Conservation (phyloP, 345 rosid species). For the Citrus australasica region DNA sequence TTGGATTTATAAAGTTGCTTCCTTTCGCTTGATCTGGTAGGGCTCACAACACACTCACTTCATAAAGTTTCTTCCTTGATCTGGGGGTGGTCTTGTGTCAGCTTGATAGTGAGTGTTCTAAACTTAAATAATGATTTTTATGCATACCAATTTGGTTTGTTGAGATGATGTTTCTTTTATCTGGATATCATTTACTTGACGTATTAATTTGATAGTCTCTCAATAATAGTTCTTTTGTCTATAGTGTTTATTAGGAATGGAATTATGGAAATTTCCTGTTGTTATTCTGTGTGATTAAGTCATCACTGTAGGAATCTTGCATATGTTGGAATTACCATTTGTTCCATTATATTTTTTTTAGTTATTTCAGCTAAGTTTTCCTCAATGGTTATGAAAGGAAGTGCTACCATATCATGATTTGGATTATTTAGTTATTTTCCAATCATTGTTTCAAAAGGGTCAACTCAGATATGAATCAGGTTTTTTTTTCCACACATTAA, state of each 20-base stretch:
- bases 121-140: background rate
- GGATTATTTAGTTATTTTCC: background rate
- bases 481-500: background rate
- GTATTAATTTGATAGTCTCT: background rate
- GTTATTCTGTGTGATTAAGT: background rate
- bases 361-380: background rate
- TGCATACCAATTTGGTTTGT: conserved; percentile 1
- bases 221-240: background rate
- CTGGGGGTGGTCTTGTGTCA: background rate
- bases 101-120: background rate
- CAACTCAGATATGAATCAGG: background rate
- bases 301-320: background rate
- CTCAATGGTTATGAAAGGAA: background rate
- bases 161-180: background rate
- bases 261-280: background rate
- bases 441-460: background rate
- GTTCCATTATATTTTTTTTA: background rate
- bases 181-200: background rate
- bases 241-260: background rate
- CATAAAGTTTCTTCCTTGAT: conserved; percentile 3
- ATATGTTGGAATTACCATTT: background rate
- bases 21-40: conserved; percentile 2
- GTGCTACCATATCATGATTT: background rate
- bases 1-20: background rate
- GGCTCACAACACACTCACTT: background rate